phyloP scores from a whole-genome alignment of 2,329 filamentous ascomycete species.

The Cladosporium austrohemisphaericum region DNA sequence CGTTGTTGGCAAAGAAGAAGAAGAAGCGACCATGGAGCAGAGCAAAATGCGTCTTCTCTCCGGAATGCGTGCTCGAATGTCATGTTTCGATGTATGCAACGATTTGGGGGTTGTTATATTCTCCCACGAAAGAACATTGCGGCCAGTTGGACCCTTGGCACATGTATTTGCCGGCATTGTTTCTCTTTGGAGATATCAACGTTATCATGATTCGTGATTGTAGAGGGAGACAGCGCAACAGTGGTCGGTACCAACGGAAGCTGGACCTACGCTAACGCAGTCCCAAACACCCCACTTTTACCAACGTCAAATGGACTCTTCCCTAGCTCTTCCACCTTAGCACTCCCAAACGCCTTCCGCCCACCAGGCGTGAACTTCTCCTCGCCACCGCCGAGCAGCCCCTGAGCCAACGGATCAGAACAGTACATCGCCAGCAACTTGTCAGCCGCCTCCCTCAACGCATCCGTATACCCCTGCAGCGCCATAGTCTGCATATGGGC shows the following conservation, averaged over 20 bases:
- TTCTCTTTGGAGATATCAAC: no score
- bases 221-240: not conserved
- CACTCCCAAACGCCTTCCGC: slow-evolving; percentile 27
- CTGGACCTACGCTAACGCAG: no score
- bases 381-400: slow-evolving; percentile 1
- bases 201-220: not conserved
- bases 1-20: not conserved
- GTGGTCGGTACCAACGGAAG: no score
- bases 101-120: no score
- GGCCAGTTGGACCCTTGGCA: no score
- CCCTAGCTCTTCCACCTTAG: slow-evolving; percentile 8
- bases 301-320: slow-evolving; percentile 12
- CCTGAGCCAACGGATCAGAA: slow-evolving; percentile 38
- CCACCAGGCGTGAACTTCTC: slow-evolving; percentile 31
- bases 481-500: slow-evolving; percentile 36
- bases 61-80: no score
- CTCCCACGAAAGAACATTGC: no score
- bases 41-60: no score
- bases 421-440: slow-evolving; percentile 46
- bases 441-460: slow-evolving; percentile 47
- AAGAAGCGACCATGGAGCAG: no score
- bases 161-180: no score
- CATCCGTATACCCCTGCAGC: slow-evolving; percentile 40
- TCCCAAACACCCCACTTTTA: not conserved
- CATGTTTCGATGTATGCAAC: no score